A percentile compares a stretch with the other conserved stretches of the same genome.
phyloP scores from a whole-genome alignment of 192 early-diverging fungal genomes.

The Coemansia sp. region DNA sequence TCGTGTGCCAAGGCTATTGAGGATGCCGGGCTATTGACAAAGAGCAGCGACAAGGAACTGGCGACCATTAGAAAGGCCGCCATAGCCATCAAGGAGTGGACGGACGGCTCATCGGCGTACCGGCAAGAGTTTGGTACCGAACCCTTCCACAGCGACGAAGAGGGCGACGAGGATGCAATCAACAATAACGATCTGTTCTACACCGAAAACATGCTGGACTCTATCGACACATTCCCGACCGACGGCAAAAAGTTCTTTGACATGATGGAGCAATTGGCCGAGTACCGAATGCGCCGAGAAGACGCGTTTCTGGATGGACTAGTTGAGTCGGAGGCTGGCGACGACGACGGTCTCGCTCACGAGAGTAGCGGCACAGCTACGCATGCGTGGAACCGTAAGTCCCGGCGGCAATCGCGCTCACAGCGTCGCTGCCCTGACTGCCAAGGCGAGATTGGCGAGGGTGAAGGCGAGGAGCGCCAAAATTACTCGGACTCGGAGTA shows the following conservation, averaged over 20 bases:
- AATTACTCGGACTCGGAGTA: conserved; percentile 23
- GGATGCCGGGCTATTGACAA: conserved; percentile 1
- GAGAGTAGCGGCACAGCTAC: conserved; percentile 45
- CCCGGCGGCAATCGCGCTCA: not conserved
- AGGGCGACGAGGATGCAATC: not conserved
- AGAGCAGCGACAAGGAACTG: conserved; percentile 14
- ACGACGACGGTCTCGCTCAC: conserved; percentile 55
- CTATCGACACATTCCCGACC: conserved; percentile 58
- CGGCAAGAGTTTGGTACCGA: conserved; percentile 15
- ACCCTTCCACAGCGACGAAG: conserved; percentile 12
- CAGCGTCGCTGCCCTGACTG: conserved; percentile 46
- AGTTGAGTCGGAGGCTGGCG: conserved; percentile 32
- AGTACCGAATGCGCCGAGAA: conserved; percentile 81
- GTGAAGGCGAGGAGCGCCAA: conserved; percentile 30
- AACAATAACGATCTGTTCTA: conserved; percentile 54
- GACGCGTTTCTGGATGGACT: conserved; percentile 55
- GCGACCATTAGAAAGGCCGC: conserved; percentile 12
- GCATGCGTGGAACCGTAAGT: conserved; percentile 13
- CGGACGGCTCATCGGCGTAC: conserved; percentile 8
- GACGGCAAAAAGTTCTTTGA: conserved; percentile 96
- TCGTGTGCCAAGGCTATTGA: conserved; percentile 2
- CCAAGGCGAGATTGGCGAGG: conserved; percentile 47
- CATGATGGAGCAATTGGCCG: conserved; percentile 94
- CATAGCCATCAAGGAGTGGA: conserved; percentile 18
- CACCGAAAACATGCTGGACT: conserved; percentile 47